Percentiles rank a stretch among this genome's conserved stretches.
Evolutionary conservation across 1,139 yeast species (phyloP).

Genomic region (Casaregolazyma lundiana): DNA sequence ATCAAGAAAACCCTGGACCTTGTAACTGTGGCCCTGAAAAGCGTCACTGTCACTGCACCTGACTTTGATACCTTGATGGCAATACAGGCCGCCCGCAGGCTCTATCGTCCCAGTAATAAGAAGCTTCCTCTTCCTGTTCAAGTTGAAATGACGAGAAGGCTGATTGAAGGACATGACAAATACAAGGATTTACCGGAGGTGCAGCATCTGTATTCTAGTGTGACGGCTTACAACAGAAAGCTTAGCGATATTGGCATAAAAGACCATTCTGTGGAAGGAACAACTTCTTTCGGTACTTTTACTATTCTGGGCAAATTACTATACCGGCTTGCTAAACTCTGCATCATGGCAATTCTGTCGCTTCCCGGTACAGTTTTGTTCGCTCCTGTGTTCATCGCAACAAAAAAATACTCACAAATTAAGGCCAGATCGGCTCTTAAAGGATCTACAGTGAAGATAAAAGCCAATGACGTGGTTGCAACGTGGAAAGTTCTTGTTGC

Average conservation of each 20-base stretch:
- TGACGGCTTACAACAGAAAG: conserved; percentile 62
- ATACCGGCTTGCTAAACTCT: conserved; percentile 50
- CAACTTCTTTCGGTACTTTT: conserved; percentile 49
- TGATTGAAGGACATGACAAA: conserved; percentile 72
- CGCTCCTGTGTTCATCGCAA: conserved; percentile 80
- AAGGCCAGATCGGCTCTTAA: conserved; percentile 80
- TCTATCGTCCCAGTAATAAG: conserved; percentile 73
- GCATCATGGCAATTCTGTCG: conserved; percentile 55
- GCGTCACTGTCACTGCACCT: conserved; percentile 88
- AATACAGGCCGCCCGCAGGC: conserved; percentile 87
- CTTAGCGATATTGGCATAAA: conserved; percentile 69
- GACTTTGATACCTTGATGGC: conserved; percentile 91
- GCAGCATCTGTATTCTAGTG: conserved; percentile 52
- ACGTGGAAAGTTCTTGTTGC: conserved; percentile 93
- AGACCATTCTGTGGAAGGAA: conserved; percentile 78
- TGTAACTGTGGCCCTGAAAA: conserved; percentile 70
- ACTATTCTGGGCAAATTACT: conserved; percentile 46
- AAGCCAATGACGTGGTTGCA: conserved; percentile 89
- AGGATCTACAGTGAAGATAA: conserved; percentile 83
- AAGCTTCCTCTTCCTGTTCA: conserved; percentile 75
- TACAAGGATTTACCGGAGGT: conserved; percentile 71
- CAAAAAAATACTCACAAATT: conserved; percentile 62
- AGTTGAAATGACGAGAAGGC: conserved; percentile 84
- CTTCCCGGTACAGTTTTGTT: conserved; percentile 83
- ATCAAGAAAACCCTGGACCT: conserved; percentile 65